Conservation (phyloP, 805 yeast species). For the Ogataea saltuana region DNA sequence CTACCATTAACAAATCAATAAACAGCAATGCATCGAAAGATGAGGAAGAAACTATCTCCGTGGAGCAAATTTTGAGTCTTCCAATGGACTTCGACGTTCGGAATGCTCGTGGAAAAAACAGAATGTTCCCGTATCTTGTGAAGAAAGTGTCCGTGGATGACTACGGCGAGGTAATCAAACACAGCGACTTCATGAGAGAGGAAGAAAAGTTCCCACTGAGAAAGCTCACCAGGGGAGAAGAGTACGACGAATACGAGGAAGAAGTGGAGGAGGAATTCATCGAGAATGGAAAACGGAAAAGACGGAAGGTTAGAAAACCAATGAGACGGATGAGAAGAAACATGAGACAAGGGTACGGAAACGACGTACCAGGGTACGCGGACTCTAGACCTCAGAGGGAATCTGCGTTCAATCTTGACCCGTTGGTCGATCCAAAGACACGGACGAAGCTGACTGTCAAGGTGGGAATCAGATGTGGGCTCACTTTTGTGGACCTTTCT, state of each 20-base stretch:
- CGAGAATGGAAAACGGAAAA: constrained; percentile 27
- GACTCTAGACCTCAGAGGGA: constrained; percentile 21
- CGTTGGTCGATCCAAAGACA: constrained; percentile 26
- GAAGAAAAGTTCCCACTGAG: constrained; percentile 44
- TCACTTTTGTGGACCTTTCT: constrained; percentile 76
- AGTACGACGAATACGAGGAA: constrained; percentile 22
- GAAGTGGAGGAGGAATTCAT: constrained; percentile 30
- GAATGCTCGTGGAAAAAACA: constrained; percentile 48
- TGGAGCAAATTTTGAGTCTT: constrained; percentile 42
- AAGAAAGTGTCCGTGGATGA: constrained; percentile 71
- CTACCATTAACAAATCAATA: constrained; percentile 18
- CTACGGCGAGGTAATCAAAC: constrained; percentile 78
- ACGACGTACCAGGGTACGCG: constrained; percentile 24
- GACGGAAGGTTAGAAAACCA: constrained; percentile 14
- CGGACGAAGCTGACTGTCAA: constrained; percentile 12
- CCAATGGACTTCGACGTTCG: constrained; percentile 60
- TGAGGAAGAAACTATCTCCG: constrained; percentile 27
- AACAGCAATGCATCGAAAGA: constrained; percentile 19
- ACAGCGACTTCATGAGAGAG: constrained; percentile 58
- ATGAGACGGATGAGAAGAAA: constrained; percentile 39
- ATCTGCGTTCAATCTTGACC: constrained; percentile 27
- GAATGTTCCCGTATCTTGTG: constrained; percentile 75
- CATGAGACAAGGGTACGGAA: constrained; percentile 13
- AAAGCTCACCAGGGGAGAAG: constrained; percentile 28
- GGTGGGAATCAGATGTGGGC: constrained; percentile 62